Evolutionary conservation across 2,329 filamentous ascomycete species (phyloP).

Genomic region (Colletotrichum tanaceti): DNA sequence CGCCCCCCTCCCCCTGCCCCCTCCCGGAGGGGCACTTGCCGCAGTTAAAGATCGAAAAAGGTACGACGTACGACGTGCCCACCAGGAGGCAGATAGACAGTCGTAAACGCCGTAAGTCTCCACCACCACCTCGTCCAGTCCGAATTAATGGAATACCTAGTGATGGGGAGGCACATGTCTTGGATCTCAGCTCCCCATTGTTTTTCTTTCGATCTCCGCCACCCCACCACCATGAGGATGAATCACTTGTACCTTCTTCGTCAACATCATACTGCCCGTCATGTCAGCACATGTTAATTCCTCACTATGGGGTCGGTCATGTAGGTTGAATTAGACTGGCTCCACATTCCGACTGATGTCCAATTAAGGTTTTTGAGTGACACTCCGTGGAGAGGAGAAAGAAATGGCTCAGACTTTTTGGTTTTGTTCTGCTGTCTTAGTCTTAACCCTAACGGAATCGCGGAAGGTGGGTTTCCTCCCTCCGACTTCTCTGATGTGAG

Average conservation of each 20-base stretch:
- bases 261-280: background rate
- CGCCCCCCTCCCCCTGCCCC: no score
- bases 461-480: background rate
- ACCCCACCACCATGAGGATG: background rate
- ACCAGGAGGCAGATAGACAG: no score
- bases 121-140: no score
- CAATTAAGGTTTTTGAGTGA: slow-evolving; percentile 41
- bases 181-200: background rate
- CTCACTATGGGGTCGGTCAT: background rate
- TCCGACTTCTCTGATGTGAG: background rate
- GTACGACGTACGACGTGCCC: no score
- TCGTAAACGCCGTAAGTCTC: no score
- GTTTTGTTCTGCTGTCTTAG: slow-evolving; percentile 9
- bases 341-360: slow-evolving; percentile 32
- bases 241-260: background rate
- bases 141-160: no score
- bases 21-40: no score
- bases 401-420: slow-evolving; percentile 15
- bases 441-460: slow-evolving; percentile 3
- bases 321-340: slow-evolving; percentile 10
- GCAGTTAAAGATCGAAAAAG: no score
- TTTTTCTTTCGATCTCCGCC: background rate
- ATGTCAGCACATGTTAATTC: background rate
- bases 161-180: background rate
- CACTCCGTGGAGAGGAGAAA: slow-evolving; percentile 12